phyloP scores from a whole-genome alignment of 495 filamentous ascomycete genomes.

The Xylaria intraflava region DNA sequence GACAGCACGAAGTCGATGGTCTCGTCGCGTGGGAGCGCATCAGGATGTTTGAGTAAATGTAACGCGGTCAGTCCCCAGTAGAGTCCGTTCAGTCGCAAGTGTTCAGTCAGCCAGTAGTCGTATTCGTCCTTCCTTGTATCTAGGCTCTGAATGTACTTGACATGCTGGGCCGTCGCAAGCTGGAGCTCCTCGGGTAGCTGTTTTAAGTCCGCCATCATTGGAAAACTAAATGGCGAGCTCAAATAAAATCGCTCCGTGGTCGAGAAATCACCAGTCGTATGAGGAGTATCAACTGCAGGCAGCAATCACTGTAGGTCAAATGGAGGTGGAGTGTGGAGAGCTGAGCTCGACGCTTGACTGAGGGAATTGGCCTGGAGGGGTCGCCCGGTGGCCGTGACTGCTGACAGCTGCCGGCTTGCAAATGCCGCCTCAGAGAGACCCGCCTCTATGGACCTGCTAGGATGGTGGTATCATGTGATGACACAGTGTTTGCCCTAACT shows the following conservation, averaged over 20 bases:
- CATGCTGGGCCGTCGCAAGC: constrained; percentile 68
- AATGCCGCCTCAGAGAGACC: too few species aligned
- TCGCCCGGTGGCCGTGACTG: too few species aligned
- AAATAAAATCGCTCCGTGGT: background rate
- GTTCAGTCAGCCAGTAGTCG: constrained; percentile 95
- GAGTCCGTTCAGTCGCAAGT: constrained; percentile 86
- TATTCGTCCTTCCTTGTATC: constrained; percentile 89
- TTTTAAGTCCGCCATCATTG: constrained; percentile 20
- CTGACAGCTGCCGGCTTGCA: too few species aligned
- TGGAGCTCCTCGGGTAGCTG: constrained; percentile 53
- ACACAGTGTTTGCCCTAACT: too few species aligned
- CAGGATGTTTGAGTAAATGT: constrained; percentile 72
- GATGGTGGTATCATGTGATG: too few species aligned
- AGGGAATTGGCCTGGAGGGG: too few species aligned
- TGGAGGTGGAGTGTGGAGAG: background rate
- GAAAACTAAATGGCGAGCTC: background rate
- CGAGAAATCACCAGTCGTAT: background rate
- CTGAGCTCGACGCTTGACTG: too few species aligned
- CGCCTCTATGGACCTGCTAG: too few species aligned
- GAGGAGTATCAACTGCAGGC: background rate
- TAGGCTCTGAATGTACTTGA: constrained; percentile 87
- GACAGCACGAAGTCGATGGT: constrained; percentile 88
- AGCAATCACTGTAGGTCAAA: background rate
- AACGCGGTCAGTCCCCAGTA: constrained; percentile 94
- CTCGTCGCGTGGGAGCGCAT: constrained; percentile 71